Percentiles rank a stretch among this genome's conserved stretches.
Evolutionary conservation across 352 stramenopile species (phyloP).

Genomic region (Phytophthora pistaciae): DNA sequence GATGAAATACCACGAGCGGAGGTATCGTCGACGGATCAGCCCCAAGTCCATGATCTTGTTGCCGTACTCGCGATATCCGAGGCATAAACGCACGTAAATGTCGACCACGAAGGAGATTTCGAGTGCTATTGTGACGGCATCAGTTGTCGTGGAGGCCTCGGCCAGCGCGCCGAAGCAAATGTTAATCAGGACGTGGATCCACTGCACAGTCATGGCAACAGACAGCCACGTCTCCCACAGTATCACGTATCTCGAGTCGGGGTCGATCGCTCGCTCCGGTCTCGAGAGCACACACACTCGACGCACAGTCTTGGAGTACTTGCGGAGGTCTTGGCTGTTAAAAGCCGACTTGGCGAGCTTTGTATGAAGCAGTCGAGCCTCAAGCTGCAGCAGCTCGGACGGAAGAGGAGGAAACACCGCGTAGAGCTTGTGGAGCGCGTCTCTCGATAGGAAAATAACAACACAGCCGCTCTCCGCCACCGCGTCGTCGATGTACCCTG

Average conservation of each 20-base stretch:
- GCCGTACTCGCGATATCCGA: conserved; percentile 62
- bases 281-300: conserved; percentile 5
- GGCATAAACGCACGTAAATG: conserved; percentile 49
- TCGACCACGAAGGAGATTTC: conserved; percentile 56
- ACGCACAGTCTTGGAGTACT: not conserved
- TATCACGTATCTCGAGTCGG: conserved; percentile 37
- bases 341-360: conserved; percentile 42
- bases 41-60: conserved; percentile 67
- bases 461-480: conserved; percentile 57
- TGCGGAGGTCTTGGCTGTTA: conserved; percentile 1
- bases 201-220: conserved; percentile 44
- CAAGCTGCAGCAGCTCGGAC: conserved; percentile 46
- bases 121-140: conserved; percentile 34
- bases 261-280: conserved; percentile 33
- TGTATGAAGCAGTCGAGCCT: conserved; percentile 47
- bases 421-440: conserved; percentile 47
- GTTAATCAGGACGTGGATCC: conserved; percentile 47
- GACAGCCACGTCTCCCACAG: conserved; percentile 43
- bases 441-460: conserved; percentile 52
- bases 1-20: conserved; percentile 44
- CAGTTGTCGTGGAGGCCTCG: conserved; percentile 1
- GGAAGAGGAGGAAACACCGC: conserved; percentile 50
- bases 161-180: conserved; percentile 41
- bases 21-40: conserved; percentile 48
- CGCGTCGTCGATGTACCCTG: conserved; percentile 51